A percentile compares a stretch with the other conserved stretches of the same genome.
Evolutionary conservation across 169 alveolate genomes (phyloP).

Genomic region (Eimeria necatrix): DNA sequence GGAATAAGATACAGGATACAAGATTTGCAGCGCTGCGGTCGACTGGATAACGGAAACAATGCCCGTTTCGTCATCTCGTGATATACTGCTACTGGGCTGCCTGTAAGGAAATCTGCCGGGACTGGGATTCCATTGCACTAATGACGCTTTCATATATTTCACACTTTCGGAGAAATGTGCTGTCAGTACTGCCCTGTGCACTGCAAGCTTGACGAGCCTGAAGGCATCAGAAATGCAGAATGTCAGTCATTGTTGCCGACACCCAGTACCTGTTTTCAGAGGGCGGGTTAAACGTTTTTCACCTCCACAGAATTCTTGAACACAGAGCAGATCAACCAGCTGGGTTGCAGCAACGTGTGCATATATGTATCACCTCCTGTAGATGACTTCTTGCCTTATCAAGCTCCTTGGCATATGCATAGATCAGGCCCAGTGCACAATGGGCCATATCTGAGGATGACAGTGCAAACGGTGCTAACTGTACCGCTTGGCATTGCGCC

Average conservation of each 20-base stretch:
- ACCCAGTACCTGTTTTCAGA: too few relatives aligned
- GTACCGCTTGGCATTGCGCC: not conserved
- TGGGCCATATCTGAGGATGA: constrained; percentile 43
- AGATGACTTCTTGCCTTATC: not conserved
- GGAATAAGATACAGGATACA: too few relatives aligned
- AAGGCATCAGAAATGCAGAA: not conserved
- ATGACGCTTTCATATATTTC: constrained; percentile 32
- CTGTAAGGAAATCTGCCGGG: not conserved
- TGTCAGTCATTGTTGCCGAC: too few relatives aligned
- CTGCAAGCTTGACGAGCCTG: constrained; percentile 10
- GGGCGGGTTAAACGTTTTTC: too few relatives aligned
- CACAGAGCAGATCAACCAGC: too few relatives aligned
- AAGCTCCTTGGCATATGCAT: not conserved
- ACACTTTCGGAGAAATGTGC: constrained; percentile 7
- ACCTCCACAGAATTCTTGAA: too few relatives aligned
- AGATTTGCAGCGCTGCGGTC: too few relatives aligned
- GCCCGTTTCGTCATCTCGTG: too few relatives aligned
- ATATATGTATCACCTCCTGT: not conserved
- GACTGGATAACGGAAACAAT: too few relatives aligned
- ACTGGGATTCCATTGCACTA: not conserved
- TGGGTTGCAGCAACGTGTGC: too few relatives aligned
- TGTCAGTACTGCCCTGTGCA: not conserved
- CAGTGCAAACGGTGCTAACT: too few relatives aligned
- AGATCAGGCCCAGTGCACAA: constrained; percentile 42
- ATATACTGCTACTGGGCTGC: too few relatives aligned